Conservation (phyloP, 306 rosid species). For the Hylodesmum podocarpum region DNA sequence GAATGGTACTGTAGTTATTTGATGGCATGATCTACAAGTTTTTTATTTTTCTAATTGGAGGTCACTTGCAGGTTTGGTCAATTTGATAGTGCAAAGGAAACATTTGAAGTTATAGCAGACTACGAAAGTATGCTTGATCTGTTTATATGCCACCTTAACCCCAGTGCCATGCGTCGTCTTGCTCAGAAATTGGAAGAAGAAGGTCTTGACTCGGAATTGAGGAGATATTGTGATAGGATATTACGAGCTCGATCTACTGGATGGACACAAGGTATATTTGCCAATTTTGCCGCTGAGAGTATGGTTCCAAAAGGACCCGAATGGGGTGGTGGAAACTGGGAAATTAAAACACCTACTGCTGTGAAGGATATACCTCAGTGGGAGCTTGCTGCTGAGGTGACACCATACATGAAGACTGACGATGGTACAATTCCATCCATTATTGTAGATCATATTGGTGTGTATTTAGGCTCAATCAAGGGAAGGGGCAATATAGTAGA, state of each 20-base stretch:
- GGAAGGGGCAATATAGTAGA: slow-evolving; percentile 94
- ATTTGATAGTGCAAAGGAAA: slow-evolving; percentile 95
- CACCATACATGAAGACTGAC: slow-evolving; percentile 95
- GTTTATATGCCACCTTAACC: slow-evolving; percentile 93
- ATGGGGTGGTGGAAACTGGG: slow-evolving; percentile 99
- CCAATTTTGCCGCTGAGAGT: slow-evolving; percentile 96
- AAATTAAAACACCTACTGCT: slow-evolving; percentile 82
- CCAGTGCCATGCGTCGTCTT: slow-evolving; percentile 95
- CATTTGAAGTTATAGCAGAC: slow-evolving; percentile 88
- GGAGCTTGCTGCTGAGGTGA: slow-evolving; percentile 95
- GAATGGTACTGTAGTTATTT: slow-evolving; percentile 20
- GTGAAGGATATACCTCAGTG: slow-evolving; percentile 90
- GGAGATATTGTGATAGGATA: slow-evolving; percentile 96
- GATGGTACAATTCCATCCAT: slow-evolving; percentile 90
- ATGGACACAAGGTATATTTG: slow-evolving; percentile 98
- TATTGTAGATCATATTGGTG: slow-evolving; percentile 90
- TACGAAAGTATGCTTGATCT: slow-evolving; percentile 93
- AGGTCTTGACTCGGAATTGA: slow-evolving; percentile 82
- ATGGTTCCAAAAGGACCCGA: slow-evolving; percentile 98
- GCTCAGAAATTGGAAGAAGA: slow-evolving; percentile 99
- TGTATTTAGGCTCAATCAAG: slow-evolving; percentile 82
- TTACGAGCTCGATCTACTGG: slow-evolving; percentile 86
- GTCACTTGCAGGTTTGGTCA: slow-evolving; percentile 86
- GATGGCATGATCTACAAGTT: not conserved
- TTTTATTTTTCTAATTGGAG: slow-evolving; percentile 14